A percentile compares a stretch with the other conserved stretches of the same genome.
Evolutionary conservation across 2,329 filamentous ascomycete species (phyloP).

Genomic region (Zymoseptoria ardabiliae): DNA sequence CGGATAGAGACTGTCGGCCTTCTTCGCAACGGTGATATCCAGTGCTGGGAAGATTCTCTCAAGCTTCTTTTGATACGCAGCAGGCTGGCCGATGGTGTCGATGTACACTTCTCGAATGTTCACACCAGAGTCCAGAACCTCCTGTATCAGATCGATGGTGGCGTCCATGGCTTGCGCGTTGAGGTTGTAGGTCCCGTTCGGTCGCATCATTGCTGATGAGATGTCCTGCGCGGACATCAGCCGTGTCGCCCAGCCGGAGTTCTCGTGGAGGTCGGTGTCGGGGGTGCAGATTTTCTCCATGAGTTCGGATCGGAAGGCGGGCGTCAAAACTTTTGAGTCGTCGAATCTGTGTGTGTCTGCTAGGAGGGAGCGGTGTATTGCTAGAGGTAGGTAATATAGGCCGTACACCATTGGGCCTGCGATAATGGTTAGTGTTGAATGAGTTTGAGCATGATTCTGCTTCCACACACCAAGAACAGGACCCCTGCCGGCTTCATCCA

Average conservation of each 20-base stretch:
- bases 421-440: conserved; percentile 11
- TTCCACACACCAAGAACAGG: conserved; percentile 74
- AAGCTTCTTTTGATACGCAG: conserved; percentile 74
- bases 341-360: conserved; percentile 78
- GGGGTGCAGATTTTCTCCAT: conserved; percentile 65
- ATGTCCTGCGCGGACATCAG: conserved; percentile 81
- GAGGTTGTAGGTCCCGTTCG: conserved; percentile 66
- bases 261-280: conserved; percentile 48
- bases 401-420: conserved; percentile 59
- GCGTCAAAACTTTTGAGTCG: conserved; percentile 87
- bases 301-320: conserved; percentile 66
- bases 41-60: conserved; percentile 73
- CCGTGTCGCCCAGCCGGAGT: conserved; percentile 77
- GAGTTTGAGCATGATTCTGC: conserved; percentile 14
- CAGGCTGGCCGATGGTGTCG: conserved; percentile 83
- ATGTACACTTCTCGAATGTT: conserved; percentile 87
- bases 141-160: conserved; percentile 72
- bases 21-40: conserved; percentile 49
- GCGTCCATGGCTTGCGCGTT: conserved; percentile 95
- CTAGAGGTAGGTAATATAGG: conserved; percentile 63
- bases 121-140: conserved; percentile 68
- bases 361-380: conserved; percentile 63
- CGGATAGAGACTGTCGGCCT: conserved; percentile 87
- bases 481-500: conserved; percentile 89
- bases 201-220: conserved; percentile 65